Evolutionary conservation across 345 rosid species (phyloP).

Genomic region (Heritiera littoralis): DNA sequence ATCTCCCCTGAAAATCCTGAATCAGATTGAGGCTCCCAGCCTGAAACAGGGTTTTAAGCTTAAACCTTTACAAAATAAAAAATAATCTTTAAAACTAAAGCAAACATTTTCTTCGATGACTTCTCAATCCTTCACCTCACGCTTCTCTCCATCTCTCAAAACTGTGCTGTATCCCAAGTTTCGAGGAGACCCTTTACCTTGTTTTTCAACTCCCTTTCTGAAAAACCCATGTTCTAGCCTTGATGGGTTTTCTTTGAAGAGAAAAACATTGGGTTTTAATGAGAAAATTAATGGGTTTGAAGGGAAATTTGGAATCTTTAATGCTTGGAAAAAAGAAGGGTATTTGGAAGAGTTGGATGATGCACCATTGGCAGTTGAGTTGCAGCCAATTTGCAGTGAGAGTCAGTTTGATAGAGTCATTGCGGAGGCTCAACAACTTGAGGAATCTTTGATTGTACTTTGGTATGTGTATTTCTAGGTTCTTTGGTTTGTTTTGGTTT

Average conservation of each 20-base stretch:
- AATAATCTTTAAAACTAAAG: background rate
- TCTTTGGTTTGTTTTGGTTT: background rate
- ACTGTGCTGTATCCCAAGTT: slow-evolving; percentile 25
- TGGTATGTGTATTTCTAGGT: slow-evolving; percentile 49
- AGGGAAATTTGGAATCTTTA: slow-evolving; percentile 25
- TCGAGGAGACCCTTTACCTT: slow-evolving; percentile 25
- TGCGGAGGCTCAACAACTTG: slow-evolving; percentile 71
- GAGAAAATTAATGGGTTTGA: slow-evolving; percentile 32
- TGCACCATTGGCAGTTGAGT: slow-evolving; percentile 60
- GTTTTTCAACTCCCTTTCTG: slow-evolving; percentile 21
- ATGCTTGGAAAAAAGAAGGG: slow-evolving; percentile 41
- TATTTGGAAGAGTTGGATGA: slow-evolving; percentile 53
- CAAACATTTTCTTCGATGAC: slow-evolving; percentile 17
- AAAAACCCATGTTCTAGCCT: slow-evolving; percentile 7
- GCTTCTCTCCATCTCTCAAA: slow-evolving; percentile 37
- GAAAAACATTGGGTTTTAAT: slow-evolving; percentile 13
- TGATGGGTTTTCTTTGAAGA: slow-evolving; percentile 17
- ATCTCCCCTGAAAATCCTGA: background rate
- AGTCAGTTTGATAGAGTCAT: slow-evolving; percentile 72
- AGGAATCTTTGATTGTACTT: slow-evolving; percentile 60
- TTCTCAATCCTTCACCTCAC: slow-evolving; percentile 35
- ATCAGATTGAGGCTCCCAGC: background rate
- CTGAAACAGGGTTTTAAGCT: background rate
- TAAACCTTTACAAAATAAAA: background rate
- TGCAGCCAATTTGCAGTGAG: slow-evolving; percentile 57